Conservation (phyloP, 2,329 filamentous ascomycete species). For the Dactylellina haptotyla region DNA sequence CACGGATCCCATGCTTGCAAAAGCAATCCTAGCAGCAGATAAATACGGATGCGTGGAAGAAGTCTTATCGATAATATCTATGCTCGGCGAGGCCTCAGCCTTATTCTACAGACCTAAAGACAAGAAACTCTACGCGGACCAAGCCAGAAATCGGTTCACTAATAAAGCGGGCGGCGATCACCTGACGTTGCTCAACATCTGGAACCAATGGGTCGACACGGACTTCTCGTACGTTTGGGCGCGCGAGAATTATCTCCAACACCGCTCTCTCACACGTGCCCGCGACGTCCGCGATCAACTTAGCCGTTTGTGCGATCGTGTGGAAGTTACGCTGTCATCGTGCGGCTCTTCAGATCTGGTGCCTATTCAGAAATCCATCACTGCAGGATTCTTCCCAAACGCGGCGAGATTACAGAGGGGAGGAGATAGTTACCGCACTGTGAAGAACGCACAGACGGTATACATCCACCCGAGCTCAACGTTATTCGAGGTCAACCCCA, state of each 20-base stretch:
- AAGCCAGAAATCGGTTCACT: constrained; percentile 86
- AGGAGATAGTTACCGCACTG: constrained; percentile 87
- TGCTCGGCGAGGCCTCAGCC: constrained; percentile 87
- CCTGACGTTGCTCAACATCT: constrained; percentile 87
- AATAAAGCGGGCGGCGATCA: constrained; percentile 92
- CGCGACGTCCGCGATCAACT: constrained; percentile 93
- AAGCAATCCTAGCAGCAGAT: constrained; percentile 86
- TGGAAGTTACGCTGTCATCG: constrained; percentile 78
- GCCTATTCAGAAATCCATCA: constrained; percentile 87
- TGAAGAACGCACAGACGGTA: constrained; percentile 88
- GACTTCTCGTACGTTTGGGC: constrained; percentile 90
- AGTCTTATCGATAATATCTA: constrained; percentile 89
- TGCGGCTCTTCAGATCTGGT: constrained; percentile 74
- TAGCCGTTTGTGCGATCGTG: constrained; percentile 88
- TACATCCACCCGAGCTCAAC: constrained; percentile 91
- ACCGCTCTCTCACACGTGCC: constrained; percentile 85
- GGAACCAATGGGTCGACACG: constrained; percentile 92
- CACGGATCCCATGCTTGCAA: constrained; percentile 89
- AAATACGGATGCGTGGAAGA: constrained; percentile 94
- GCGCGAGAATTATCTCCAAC: constrained; percentile 92
- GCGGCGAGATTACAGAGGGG: constrained; percentile 83
- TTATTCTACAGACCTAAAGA: constrained; percentile 96
- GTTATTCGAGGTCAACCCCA: constrained; percentile 80
- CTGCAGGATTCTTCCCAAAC: constrained; percentile 93
- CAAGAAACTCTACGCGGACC: constrained; percentile 95